Base-by-base conservation (phyloP, 202 grass and related monocot genomes). In the Setaria italica region DNA sequence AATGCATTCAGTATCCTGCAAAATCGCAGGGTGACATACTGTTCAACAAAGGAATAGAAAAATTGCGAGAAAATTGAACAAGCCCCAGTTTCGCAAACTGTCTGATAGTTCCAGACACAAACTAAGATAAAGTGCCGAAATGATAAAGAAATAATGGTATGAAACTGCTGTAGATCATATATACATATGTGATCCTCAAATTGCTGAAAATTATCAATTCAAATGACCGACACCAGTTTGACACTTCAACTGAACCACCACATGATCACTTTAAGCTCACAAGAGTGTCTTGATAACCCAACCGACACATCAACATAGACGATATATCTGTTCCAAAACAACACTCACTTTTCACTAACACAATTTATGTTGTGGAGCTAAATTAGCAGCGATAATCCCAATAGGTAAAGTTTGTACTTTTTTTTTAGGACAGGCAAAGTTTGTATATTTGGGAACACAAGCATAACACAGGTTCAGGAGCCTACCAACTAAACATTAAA, bases 1-100 rank as follows among this genome's bases (percentile, higher is more conserved):
- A 90, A 94, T 66, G 86, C 92, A 89, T 84, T 91, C 60, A 94
- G 54, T 82, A 94, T 91, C 86, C 88, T 94, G 77, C 16, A 67
- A 50, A 66, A 62, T 25, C 1, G 1, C 21, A 87, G 34, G 60
- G 14, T 69, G 6, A 76, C 25, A 4, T 29, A 15, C 30, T n/a
- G 13, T 17, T 69, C 32, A 74, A 5, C 9, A 11, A 59, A 62
- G 15, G 33, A 32, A 70, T 46, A 75, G 9, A 76, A 64, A 37
- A 15, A 1, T 17, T 43, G n/a, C 0, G 0, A 50, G 21, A 45
- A 14, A 20, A 60, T 3, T 70, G 29, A 13, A 37, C 1, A 78
- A 65, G 56, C 15, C n/a, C 70, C 7, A 42, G 58, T 55, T 43
- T 68, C 10, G 9, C 6, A 70, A 46, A 10, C 43, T 46, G 6